Evolutionary conservation across 139 green algal species (phyloP), one percentile per base, ranked within the genome.

Genomic region (Picochlorum sp.): DNA sequence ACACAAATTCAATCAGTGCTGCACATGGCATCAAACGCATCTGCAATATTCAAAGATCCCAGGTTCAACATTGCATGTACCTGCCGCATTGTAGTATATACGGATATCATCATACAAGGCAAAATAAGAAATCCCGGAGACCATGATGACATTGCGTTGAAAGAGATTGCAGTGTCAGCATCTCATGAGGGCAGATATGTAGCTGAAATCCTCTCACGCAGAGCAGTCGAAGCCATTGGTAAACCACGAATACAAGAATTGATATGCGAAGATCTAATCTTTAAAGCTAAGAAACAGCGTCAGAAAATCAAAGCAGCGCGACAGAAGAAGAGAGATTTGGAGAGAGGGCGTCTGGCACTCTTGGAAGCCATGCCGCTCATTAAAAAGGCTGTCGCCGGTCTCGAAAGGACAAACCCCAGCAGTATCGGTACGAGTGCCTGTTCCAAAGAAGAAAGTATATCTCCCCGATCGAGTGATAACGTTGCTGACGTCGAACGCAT

Each of bases 61-160:
- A 57, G 64, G 41, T 77, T 77, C 47, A 56, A 72, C 34, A 11
- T 72, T 10, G 21, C 11, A 21, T 75, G 62, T 55, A 54, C 69
- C 38, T 75, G 69, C 52, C 60, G 55, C 21, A 60, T 77, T 9
- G 65, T 23, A 15, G 64, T 77, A 52, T 49, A 56, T 11, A 49
- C 55, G 11, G 38, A 26, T 24, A n/a, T 75, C 49, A 23, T 23
- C n/a, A 47, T 62, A 55, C 57, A 63, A 14, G 57, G 57, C 20
- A 34, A 24, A 41, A 31, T 65, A 45, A 14, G n/a, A 28, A 41
- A 41, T 41, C 34, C 34, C 8, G 34, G 34, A 10, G 34, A 41
- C 34, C 21, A 63, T 49, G 24, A 38, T 20, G 60, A 28, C 0
- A 24, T 50, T 20, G 47, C 37, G 0, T 21, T 26, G 9, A 18